A percentile compares a stretch with the other conserved stretches of the same genome.
These are phyloP conservation scores for Aspergillus carlsbadensis DNA, from an alignment of 495 filamentous ascomycete species.

Conservation along the genomic window DNA sequence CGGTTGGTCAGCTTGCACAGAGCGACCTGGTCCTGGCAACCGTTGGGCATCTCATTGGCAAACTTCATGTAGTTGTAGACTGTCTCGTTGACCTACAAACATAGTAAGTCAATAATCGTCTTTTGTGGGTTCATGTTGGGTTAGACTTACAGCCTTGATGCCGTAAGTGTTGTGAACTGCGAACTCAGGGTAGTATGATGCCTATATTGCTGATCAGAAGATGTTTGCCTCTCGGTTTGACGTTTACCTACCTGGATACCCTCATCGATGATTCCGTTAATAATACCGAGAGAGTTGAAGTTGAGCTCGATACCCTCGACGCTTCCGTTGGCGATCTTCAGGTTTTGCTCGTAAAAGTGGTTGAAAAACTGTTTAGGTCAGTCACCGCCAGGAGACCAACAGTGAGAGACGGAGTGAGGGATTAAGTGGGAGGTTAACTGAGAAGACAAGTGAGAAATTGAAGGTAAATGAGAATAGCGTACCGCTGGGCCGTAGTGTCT, in stretches of 20 bases:
- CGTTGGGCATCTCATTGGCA: conserved; percentile 50
- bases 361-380: conserved; percentile 37
- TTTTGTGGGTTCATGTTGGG: neutral
- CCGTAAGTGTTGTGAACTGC: conserved; percentile 74
- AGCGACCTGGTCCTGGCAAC: conserved; percentile 58
- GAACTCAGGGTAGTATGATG: conserved; percentile 64
- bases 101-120: too few relatives aligned
- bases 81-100: conserved; percentile 52
- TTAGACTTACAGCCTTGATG: conserved; percentile 54
- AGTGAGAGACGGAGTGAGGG: too few relatives aligned
- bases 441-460: too few relatives aligned
- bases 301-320: conserved; percentile 38
- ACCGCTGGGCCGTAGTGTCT: conserved; percentile 51
- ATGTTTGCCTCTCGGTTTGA: neutral
- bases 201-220: conserved; percentile 20
- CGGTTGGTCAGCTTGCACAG: conserved; percentile 47
- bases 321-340: conserved; percentile 44
- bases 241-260: conserved; percentile 48
- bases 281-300: conserved; percentile 47
- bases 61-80: conserved; percentile 51
- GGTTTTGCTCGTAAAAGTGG: conserved; percentile 65
- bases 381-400: neutral
- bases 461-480: conserved; percentile 22
- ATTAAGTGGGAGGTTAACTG: too few relatives aligned
- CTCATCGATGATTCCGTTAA: conserved; percentile 78